Evolutionary conservation across 2,329 filamentous ascomycete species (phyloP), one percentile per base, ranked within the genome.

Genomic region (Fonsecaea multimorphosa): DNA sequence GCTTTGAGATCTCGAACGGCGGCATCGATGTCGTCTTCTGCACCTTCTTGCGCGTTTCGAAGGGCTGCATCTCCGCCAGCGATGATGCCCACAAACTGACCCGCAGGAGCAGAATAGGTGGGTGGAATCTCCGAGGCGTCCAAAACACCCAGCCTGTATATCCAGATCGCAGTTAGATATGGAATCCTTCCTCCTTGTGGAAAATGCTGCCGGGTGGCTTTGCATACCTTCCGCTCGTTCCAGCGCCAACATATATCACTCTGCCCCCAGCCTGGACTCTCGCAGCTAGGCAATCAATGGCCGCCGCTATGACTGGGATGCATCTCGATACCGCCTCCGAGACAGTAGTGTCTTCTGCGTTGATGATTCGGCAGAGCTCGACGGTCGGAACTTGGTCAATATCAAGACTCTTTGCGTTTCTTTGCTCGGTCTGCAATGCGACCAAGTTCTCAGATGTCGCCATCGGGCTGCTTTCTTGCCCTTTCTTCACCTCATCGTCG

Each of bases 41-140:
- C 79, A 1, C 78, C 79, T 70, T 81, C 79, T 58, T 79, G 76
- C 2, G 78, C 78, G 36, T 74, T 69, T 11, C 78, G 75, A 57
- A 81, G 76, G 1, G 79, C 79, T 11, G 70, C 68, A 71, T 81
- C 78, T 9, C 79, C 80, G 1, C 79, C 79, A 0, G 79, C 79
- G 49, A 81, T 81, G 14, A 81, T 62, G 2, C 75, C 78, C 9
- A 81, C 66, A 53, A 81, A 82, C 61, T 80, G 79, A 5, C 67
- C 72, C 12, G 73, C 68, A 1, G 78, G 74, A 9, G 77, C 77
- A 7, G 78, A 79, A 60, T 77, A 81, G 0, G 78, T 81, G 1
- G 78, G 79, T 2, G 76, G 77, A 24, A 81, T 79, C 60, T 81
- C 80, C 1, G 79, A 80, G 7, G 78, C 77, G 67, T 81, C 79